Base-by-base conservation (phyloP, 176 grass and related monocot species). In the Musa troglodytarum region DNA sequence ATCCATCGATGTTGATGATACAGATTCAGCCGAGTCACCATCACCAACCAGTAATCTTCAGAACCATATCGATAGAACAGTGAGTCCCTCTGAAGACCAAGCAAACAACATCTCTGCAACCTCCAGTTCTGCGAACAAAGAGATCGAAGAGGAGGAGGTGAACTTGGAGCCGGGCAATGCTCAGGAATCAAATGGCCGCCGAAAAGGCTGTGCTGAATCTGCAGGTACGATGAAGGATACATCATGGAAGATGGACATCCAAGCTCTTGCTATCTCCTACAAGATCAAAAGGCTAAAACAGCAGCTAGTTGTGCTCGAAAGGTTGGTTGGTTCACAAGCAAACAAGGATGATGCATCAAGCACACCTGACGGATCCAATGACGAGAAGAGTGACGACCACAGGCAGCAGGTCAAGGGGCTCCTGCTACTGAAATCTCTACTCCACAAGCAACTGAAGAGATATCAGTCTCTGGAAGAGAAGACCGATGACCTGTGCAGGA, bases 221-320 rank as follows among this genome's bases (percentile, higher is more conserved):
- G 51, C 25, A 53, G 8, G 56, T 54, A 1, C 19, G 1, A 80
- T 75, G 52, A 96, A 80, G 76, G 49, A 59, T 25, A 75, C 85
- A 6, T 74, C 78, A 54, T 82, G 80, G 63, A 96, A 89, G 78
- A 85, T 85, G 52, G 92, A 92, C 77, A 92, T 96, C 63, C 89
- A 89, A 63, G 84, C 89, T 13, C 75, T 96, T 9, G 92, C 87
- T 1, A 85, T 96, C 49, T 96, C 92, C 73, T 92, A 96, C 85
- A 96, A 96, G 84, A 96, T 96, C 85, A 96, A 89, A 86, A 77
- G 92, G 82, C 81, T 96, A 11, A 96, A 84, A 76, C 89, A 92
- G 76, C 92, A 96, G 78, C 80, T 90, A 53, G 23, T 82, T 24
- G 65, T 83, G 67, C 87, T 96, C 1, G 83, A 92, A 76, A 88